phyloP scores from a whole-genome alignment of 208 protist genomes.

The Leishmania turanica region DNA sequence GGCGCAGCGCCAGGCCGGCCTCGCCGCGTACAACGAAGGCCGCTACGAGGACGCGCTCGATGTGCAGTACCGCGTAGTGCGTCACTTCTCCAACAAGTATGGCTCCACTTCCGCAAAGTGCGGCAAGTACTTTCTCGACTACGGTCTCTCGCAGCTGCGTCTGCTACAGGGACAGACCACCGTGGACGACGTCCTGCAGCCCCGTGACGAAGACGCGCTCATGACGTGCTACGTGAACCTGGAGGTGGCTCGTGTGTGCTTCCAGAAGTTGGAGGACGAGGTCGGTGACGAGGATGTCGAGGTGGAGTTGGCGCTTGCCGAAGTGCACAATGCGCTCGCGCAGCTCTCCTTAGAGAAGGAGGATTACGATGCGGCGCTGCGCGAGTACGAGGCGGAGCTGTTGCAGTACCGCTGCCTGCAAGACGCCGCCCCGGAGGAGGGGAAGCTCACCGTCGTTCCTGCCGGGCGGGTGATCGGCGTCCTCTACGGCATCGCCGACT shows the following conservation, averaged over 20 bases:
- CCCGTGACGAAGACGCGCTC: slow-evolving; percentile 73
- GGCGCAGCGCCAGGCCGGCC: slow-evolving; percentile 43
- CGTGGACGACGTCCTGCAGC: slow-evolving; percentile 69
- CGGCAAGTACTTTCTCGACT: slow-evolving; percentile 87
- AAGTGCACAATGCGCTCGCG: slow-evolving; percentile 84
- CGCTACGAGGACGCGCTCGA: slow-evolving; percentile 74
- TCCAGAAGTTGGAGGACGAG: slow-evolving; percentile 69
- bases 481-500: slow-evolving; percentile 83
- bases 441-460: slow-evolving; percentile 40
- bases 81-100: slow-evolving; percentile 78
- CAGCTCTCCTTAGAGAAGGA: slow-evolving; percentile 83
- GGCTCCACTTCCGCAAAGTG: slow-evolving; percentile 57
- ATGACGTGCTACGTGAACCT: slow-evolving; percentile 90
- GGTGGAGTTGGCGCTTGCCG: slow-evolving; percentile 63
- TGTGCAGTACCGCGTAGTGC: slow-evolving; percentile 77
- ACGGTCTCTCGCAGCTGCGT: slow-evolving; percentile 87
- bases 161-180: slow-evolving; percentile 61
- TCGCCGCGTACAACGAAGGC: slow-evolving; percentile 71
- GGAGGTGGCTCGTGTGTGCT: slow-evolving; percentile 78
- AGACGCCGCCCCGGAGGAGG: slow-evolving; percentile 18
- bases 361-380: slow-evolving; percentile 73
- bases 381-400: slow-evolving; percentile 85
- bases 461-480: slow-evolving; percentile 58
- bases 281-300: slow-evolving; percentile 40
- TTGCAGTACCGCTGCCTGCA: slow-evolving; percentile 80